Evolutionary conservation across 2,329 filamentous ascomycete genomes (phyloP).

Genomic region (Amesomyces nigricolor): DNA sequence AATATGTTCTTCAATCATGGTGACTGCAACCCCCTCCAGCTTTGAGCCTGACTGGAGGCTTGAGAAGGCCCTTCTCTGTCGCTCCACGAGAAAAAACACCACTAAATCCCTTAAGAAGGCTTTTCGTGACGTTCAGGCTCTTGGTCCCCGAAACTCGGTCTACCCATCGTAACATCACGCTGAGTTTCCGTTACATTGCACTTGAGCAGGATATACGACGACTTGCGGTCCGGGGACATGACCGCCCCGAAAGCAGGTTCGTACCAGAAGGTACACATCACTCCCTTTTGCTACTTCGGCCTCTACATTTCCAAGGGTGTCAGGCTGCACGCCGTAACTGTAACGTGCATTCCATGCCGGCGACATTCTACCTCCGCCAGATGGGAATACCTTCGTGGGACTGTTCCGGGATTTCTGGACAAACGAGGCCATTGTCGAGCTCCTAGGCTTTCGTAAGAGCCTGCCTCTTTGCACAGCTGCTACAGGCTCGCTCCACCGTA

Average conservation of each 20-base stretch:
- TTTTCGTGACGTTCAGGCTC: too few relatives aligned
- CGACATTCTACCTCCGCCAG: neutral
- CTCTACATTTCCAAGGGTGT: neutral
- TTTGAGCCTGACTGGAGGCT: neutral
- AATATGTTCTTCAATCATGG: neutral
- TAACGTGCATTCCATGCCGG: neutral
- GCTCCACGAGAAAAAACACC: neutral
- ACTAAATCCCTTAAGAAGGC: too few relatives aligned
- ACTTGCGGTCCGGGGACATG: neutral
- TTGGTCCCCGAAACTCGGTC: too few relatives aligned
- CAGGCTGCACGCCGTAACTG: neutral
- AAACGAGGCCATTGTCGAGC: neutral
- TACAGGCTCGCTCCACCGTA: too few relatives aligned
- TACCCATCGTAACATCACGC: too few relatives aligned
- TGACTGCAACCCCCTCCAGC: neutral
- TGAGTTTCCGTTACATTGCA: neutral
- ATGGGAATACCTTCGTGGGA: neutral
- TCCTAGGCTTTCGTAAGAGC: too few relatives aligned
- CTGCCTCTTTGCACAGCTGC: too few relatives aligned
- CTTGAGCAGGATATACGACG: neutral
- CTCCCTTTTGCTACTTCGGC: neutral
- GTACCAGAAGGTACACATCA: neutral
- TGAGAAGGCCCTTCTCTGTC: neutral
- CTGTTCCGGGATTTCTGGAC: neutral
- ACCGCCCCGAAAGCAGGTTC: neutral